phyloP scores from a whole-genome alignment of 2,329 filamentous ascomycete genomes.

The Exophiala phaeomuriformis region DNA sequence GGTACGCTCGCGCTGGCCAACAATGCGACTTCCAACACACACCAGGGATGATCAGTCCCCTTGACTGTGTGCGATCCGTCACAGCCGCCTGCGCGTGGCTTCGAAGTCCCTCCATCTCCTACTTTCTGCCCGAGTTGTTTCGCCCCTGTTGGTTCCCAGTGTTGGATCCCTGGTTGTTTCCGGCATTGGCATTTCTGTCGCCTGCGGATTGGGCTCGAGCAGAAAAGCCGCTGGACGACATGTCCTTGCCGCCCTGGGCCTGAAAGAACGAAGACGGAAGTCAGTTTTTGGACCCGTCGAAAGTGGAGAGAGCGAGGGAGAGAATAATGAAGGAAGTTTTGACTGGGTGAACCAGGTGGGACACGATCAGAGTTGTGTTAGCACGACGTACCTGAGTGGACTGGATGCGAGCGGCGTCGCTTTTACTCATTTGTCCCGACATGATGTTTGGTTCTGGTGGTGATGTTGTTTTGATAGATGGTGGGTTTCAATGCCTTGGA shows the following conservation, averaged over 20 bases:
- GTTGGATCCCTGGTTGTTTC: not conserved
- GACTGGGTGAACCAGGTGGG: too few relatives aligned
- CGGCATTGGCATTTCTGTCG: constrained; percentile 1
- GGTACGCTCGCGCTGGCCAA: too few relatives aligned
- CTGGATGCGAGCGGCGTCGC: not conserved
- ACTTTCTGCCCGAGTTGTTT: not conserved
- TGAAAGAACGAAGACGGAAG: not conserved
- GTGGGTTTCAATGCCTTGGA: too few relatives aligned
- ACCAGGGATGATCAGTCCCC: too few relatives aligned
- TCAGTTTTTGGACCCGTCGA: not conserved
- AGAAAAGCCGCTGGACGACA: constrained; percentile 3
- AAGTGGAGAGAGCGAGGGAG: not conserved
- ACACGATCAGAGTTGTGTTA: too few relatives aligned
- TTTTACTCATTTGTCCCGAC: not conserved
- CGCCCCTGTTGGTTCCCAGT: not conserved
- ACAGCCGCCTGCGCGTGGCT: too few relatives aligned
- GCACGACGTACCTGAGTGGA: not conserved
- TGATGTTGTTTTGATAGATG: too few relatives aligned
- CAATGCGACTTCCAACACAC: too few relatives aligned
- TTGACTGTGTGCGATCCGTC: too few relatives aligned
- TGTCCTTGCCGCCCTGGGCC: not conserved
- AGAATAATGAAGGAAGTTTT: too few relatives aligned
- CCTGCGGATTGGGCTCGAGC: not conserved
- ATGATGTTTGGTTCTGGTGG: not conserved
- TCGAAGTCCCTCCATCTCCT: not conserved